These are phyloP conservation scores for Oenanthe sinensis DNA, from an alignment of 129 eudicot genomes.

Conservation along the genomic window DNA sequence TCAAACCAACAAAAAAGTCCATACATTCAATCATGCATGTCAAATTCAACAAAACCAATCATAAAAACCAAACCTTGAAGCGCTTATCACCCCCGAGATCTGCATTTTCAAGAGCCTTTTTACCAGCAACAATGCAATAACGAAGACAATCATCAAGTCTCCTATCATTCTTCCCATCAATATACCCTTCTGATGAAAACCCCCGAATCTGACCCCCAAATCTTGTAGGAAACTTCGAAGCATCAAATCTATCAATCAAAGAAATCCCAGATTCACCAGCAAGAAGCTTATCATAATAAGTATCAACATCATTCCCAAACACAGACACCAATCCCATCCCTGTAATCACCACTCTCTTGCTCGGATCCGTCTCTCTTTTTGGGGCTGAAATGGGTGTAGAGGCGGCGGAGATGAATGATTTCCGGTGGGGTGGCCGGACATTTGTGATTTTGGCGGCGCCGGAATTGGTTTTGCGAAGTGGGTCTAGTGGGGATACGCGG, in stretches of 20 bases:
- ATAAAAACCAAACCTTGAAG: slow-evolving; percentile 32
- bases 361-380: slow-evolving; percentile 84
- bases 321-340: slow-evolving; percentile 98
- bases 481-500: slow-evolving; percentile 46
- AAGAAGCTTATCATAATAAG: slow-evolving; percentile 69
- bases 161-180: slow-evolving; percentile 91
- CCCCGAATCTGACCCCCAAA: slow-evolving; percentile 97
- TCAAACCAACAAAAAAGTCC: neutral
- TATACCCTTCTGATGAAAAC: slow-evolving; percentile 75
- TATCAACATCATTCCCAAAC: slow-evolving; percentile 82
- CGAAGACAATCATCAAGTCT: slow-evolving; percentile 83
- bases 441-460: slow-evolving; percentile 14
- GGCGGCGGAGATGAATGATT: slow-evolving; percentile 26
- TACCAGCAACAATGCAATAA: slow-evolving; percentile 91
- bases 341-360: slow-evolving; percentile 85
- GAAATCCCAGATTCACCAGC: slow-evolving; percentile 88
- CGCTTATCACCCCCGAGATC: slow-evolving; percentile 70
- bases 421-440: slow-evolving; percentile 23
- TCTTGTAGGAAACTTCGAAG: slow-evolving; percentile 87
- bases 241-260: slow-evolving; percentile 80
- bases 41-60: slow-evolving; percentile 8
- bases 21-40: slow-evolving; percentile 8
- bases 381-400: slow-evolving; percentile 41
- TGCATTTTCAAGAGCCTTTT: slow-evolving; percentile 78
- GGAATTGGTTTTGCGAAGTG: slow-evolving; percentile 22